Conservation (phyloP, 108 stramenopile species). For the Asterionellopsis glacialis region DNA sequence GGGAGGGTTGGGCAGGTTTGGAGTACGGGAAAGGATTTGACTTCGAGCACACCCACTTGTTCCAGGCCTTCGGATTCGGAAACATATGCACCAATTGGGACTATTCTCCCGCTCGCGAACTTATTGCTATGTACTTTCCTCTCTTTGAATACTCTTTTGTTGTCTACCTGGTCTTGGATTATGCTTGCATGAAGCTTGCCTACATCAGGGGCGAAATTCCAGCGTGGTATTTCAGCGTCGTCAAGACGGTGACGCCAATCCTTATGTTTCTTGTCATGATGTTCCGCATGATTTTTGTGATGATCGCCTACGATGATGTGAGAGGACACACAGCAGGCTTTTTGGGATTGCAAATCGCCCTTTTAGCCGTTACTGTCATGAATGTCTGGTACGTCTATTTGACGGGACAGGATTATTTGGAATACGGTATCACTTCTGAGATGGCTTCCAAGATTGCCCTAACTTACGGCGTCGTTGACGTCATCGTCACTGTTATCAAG, state of each 20-base stretch:
- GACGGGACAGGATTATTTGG: too few species aligned
- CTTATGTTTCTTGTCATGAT: not conserved
- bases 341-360: constrained; percentile 11
- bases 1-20: too few species aligned
- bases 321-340: constrained; percentile 11
- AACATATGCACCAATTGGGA: not conserved
- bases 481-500: too few species aligned
- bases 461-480: too few species aligned
- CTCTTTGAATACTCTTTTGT: constrained; percentile 24
- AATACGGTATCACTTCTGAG: too few species aligned
- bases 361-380: constrained; percentile 3
- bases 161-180: constrained; percentile 14
- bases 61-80: too few species aligned
- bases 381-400: constrained; percentile 9
- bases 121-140: constrained; percentile 16
- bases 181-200: too few species aligned
- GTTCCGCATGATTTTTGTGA: constrained; percentile 26
- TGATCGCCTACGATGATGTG: constrained; percentile 8
- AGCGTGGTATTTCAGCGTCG: not conserved
- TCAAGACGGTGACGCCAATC: constrained; percentile 4
- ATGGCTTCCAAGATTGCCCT: too few species aligned
- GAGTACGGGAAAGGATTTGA: too few species aligned
- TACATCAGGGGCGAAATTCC: too few species aligned
- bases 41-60: too few species aligned
- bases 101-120: constrained; percentile 21